phyloP scores from a whole-genome alignment of 257 asterid species.

The Fraxinus excelsior region DNA sequence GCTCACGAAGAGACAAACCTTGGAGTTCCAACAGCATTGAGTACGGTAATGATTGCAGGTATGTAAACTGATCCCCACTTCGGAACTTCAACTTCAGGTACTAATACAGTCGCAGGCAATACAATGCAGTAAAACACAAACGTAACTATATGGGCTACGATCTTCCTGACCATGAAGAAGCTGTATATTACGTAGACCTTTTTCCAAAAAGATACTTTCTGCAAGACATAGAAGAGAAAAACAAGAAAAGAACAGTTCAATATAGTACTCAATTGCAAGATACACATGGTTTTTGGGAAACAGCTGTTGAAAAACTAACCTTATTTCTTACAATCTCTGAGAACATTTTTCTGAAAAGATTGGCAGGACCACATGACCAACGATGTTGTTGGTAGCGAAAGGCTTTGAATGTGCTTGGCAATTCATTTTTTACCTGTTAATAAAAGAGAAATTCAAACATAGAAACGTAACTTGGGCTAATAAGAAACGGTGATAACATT shows the following conservation, averaged over 20 bases:
- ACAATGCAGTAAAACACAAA: slow-evolving; percentile 70
- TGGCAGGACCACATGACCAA: slow-evolving; percentile 85
- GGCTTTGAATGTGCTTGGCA: slow-evolving; percentile 74
- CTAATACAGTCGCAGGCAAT: slow-evolving; percentile 59
- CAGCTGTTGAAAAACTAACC: slow-evolving; percentile 28
- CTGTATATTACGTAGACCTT: slow-evolving; percentile 71
- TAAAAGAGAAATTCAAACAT: background rate
- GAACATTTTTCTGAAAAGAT: slow-evolving; percentile 66
- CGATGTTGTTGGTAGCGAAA: slow-evolving; percentile 75
- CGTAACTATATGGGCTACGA: slow-evolving; percentile 62
- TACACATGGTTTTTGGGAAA: background rate
- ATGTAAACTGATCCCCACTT: slow-evolving; percentile 65
- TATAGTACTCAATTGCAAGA: background rate
- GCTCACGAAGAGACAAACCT: slow-evolving; percentile 36
- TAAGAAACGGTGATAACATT: background rate
- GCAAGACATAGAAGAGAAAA: slow-evolving; percentile 12
- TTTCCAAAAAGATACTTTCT: slow-evolving; percentile 64
- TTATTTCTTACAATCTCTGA: slow-evolving; percentile 58
- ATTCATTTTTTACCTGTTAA: slow-evolving; percentile 69
- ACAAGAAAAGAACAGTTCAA: background rate
- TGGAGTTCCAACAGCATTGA: slow-evolving; percentile 70
- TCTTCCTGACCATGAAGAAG: slow-evolving; percentile 76
- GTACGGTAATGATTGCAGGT: slow-evolving; percentile 54
- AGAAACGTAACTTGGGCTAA: slow-evolving; percentile 23
- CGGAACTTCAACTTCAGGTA: slow-evolving; percentile 68